A percentile compares a stretch with the other conserved stretches of the same genome.
phyloP scores from a whole-genome alignment of 352 stramenopile genomes.

The Globisporangium rhizosaccharum region DNA sequence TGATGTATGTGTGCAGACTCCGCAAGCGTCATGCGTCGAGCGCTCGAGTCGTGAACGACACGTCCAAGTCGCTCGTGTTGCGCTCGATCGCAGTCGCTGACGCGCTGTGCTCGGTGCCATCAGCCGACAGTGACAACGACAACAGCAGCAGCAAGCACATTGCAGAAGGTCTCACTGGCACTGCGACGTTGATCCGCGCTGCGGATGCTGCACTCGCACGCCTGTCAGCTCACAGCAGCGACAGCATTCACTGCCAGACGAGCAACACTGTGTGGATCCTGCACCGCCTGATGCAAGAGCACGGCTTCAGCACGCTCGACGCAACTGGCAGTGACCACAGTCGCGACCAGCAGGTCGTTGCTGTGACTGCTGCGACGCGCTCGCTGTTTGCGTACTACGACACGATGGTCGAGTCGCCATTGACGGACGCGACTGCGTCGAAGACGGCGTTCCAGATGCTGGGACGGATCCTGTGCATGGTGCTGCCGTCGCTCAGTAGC shows the following conservation, averaged over 20 bases:
- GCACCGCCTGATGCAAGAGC: slow-evolving; percentile 10
- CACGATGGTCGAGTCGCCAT: background rate
- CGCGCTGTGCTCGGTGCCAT: slow-evolving; percentile 5
- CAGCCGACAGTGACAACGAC: background rate
- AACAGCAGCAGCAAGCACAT: background rate
- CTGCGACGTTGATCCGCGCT: slow-evolving; percentile 8
- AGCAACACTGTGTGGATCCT: slow-evolving; percentile 14
- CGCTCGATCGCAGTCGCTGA: slow-evolving; percentile 13
- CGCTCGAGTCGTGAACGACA: slow-evolving; percentile 3
- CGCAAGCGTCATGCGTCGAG: slow-evolving; percentile 5
- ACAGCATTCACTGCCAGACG: slow-evolving; percentile 5
- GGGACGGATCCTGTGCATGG: slow-evolving; percentile 7
- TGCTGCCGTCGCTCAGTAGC: slow-evolving; percentile 6
- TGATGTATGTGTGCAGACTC: slow-evolving; percentile 4
- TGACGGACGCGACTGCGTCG: background rate
- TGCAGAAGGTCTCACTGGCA: slow-evolving; percentile 5
- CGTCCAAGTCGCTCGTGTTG: slow-evolving; percentile 5
- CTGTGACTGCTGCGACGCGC: background rate
- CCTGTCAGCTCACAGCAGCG: background rate
- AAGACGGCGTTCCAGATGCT: slow-evolving; percentile 4
- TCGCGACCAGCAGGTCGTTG: background rate
- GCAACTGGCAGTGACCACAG: background rate
- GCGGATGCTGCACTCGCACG: background rate
- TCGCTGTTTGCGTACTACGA: slow-evolving; percentile 9
- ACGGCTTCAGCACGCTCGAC: slow-evolving; percentile 1